Evolutionary conservation across 441 rosid species (phyloP), one percentile per base, ranked within the genome.

Genomic region (Capsella rubella): DNA sequence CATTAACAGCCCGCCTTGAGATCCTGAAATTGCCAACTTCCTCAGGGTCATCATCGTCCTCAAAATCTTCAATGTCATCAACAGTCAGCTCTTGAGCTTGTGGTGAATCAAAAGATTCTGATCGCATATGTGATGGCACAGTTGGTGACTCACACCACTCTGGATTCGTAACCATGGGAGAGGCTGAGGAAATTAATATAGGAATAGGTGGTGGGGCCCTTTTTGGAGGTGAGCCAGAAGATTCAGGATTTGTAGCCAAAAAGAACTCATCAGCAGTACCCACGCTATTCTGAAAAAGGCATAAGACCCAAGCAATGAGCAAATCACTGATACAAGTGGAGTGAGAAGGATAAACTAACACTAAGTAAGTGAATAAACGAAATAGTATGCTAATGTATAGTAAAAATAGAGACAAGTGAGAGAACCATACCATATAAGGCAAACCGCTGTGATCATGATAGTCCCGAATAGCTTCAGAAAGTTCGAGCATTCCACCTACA

Each of bases 41-140:
- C 49, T 87, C 95, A 35, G 29, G 45, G 52, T 87, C 91, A 73
- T 82, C 90, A 64, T 90, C 97, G 29, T 88, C 93, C 76, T 92
- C 98, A 83, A 92, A 92, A 85, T 91, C 98, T 40, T 95, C 98
- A 80, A 95, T 95, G 81, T 95, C 99, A 84, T 95, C 99, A 61
- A 95, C 97, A 65, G 97, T 92, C 68, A 95, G 87, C 77, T 95
- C 99, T 72, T 79, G 89, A 62, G 64, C 91, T 78, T 61, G 87
- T 13, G 84, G 69, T 51, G 98, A 93, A 81, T 85, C 85, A 72
- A 90, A 79, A 69, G 98, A 93, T 29, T 86, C 95, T 37, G 95
- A 89, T 69, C 83, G 88, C 79, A 81, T 77, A 42, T 78, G 73
- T 63, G 87, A 81, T 52, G 97, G 84, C 53, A 69, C 78, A 71